Conservation (phyloP, 2,329 filamentous ascomycete genomes). For the Fusarium cyanostomum region DNA sequence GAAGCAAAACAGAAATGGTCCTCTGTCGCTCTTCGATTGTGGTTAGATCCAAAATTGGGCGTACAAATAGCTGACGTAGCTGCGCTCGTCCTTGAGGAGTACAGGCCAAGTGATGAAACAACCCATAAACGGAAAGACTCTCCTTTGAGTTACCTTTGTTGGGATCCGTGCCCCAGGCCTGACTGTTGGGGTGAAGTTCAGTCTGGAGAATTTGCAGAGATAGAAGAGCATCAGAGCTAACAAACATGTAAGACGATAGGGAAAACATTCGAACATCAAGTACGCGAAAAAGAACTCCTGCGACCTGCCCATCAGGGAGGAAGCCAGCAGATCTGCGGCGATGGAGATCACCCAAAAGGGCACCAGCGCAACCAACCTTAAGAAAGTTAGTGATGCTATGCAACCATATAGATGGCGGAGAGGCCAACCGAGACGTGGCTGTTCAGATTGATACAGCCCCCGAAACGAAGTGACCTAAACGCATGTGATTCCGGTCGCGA, state of each 20-base stretch:
- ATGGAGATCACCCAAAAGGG: conserved; percentile 81
- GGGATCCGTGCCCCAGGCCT: conserved; percentile 68
- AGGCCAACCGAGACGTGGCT: conserved; percentile 70
- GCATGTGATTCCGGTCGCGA: conserved; percentile 58
- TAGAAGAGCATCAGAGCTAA: conserved; percentile 81
- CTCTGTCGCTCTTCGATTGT: conserved; percentile 77
- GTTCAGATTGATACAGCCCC: conserved; percentile 77
- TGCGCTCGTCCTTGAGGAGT: conserved; percentile 81
- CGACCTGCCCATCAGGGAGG: conserved; percentile 66
- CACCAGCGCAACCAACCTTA: conserved; percentile 84
- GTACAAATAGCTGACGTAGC: conserved; percentile 83
- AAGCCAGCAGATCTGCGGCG: conserved; percentile 67
- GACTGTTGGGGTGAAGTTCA: conserved; percentile 83
- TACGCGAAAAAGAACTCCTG: conserved; percentile 64
- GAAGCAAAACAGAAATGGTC: conserved; percentile 73
- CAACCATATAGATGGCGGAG: background rate
- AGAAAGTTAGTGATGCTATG: conserved; percentile 11
- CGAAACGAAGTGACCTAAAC: conserved; percentile 73
- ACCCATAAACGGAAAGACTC: conserved; percentile 81
- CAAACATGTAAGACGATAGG: conserved; percentile 73
- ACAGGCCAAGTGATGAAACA: conserved; percentile 78
- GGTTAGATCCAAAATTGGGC: conserved; percentile 74
- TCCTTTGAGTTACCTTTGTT: conserved; percentile 74
- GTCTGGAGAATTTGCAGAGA: conserved; percentile 87
- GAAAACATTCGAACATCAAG: conserved; percentile 78